Conservation (phyloP, 768 basidiomycete genomes). For the Termitomyces sp. region DNA sequence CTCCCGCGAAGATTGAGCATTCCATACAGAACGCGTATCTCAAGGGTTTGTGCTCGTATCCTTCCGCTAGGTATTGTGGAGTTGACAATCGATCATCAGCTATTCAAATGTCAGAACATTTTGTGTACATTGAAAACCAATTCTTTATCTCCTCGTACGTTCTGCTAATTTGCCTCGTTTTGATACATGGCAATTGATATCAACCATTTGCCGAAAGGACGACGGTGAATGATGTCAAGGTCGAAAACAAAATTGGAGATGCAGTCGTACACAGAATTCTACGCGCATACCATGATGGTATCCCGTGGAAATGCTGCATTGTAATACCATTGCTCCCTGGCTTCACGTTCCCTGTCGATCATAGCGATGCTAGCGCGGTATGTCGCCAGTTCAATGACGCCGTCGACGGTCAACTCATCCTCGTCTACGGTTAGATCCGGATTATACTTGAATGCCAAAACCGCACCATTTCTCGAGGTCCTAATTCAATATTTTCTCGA, state of each 20-base stretch:
- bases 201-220: constrained; percentile 44
- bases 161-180: not conserved
- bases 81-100: constrained; percentile 39
- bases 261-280: constrained; percentile 89
- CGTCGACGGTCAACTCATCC: not conserved
- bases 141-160: constrained; percentile 86
- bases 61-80: not conserved
- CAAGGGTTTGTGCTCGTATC: constrained; percentile 49
- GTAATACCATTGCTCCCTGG: constrained; percentile 90
- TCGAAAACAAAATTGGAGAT: constrained; percentile 94
- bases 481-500: constrained; percentile 85
- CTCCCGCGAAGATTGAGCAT: constrained; percentile 74
- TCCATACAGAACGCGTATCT: constrained; percentile 95
- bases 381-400: constrained; percentile 19
- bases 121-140: constrained; percentile 97
- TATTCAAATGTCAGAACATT: constrained; percentile 91
- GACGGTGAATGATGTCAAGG: constrained; percentile 71
- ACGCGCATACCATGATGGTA: constrained; percentile 74
- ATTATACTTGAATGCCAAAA: constrained; percentile 96
- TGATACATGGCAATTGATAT: not conserved
- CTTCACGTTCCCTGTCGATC: constrained; percentile 89
- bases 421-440: constrained; percentile 52
- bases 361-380: constrained; percentile 88
- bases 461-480: constrained; percentile 80
- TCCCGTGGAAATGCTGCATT: constrained; percentile 89